Evolutionary conservation across 2,329 filamentous ascomycete species (phyloP).

Genomic region (Ophiostoma perfectum): DNA sequence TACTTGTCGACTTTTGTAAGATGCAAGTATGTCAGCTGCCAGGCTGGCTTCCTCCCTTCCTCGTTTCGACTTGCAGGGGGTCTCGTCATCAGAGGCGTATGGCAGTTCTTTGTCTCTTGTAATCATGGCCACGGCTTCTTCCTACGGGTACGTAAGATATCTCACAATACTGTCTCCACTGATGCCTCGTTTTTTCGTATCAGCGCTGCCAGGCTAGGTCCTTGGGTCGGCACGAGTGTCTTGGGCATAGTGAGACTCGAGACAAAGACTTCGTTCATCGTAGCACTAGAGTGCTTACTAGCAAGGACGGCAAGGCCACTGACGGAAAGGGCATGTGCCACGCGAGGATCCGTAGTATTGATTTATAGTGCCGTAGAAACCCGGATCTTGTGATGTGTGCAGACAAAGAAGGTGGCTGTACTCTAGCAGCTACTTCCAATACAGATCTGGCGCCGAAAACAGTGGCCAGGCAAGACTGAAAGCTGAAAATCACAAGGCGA

Average conservation of each 20-base stretch:
- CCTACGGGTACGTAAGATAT: too few relatives aligned
- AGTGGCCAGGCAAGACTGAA: too few relatives aligned
- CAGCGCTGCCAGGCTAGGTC: not conserved
- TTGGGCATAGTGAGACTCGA: slow-evolving; percentile 1
- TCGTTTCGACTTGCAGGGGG: too few relatives aligned
- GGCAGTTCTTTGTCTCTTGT: too few relatives aligned
- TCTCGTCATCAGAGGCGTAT: too few relatives aligned
- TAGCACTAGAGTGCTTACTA: not conserved
- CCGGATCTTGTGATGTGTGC: not conserved
- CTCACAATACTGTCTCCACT: not conserved
- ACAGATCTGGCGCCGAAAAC: too few relatives aligned
- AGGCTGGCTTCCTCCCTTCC: too few relatives aligned
- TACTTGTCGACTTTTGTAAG: too few relatives aligned
- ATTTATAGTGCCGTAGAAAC: slow-evolving; percentile 2
- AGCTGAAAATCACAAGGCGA: too few relatives aligned
- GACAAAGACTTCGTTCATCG: slow-evolving; percentile 6
- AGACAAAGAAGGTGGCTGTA: not conserved
- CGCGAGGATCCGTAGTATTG: not conserved
- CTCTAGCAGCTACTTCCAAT: not conserved
- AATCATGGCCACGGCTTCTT: too few relatives aligned
- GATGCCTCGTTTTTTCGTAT: too few relatives aligned
- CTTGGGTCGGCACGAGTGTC: slow-evolving; percentile 12
- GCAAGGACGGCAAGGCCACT: not conserved
- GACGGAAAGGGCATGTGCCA: not conserved
- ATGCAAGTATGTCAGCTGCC: too few relatives aligned